Evolutionary conservation across 2,329 filamentous ascomycete species (phyloP), one percentile per base, ranked within the genome.

Genomic region (Calonectria naviculata): DNA sequence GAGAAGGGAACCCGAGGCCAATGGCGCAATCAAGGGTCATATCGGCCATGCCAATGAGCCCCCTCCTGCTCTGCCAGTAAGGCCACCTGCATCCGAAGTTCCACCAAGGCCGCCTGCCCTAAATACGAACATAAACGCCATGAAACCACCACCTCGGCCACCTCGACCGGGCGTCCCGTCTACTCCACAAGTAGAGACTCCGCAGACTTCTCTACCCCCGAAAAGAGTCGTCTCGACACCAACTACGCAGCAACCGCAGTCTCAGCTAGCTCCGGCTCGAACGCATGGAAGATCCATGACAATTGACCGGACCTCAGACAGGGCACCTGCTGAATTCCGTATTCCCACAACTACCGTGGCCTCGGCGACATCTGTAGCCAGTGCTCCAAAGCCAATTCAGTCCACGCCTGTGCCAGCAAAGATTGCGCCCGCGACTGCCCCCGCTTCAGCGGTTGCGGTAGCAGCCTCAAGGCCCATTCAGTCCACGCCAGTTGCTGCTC

Each of bases 11-110:
- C 77, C 82, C 5, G 87, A 87, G 24, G 72, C 76, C 10, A 86
- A 87, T 74, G 85, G 83, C 3, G 71, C 79, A 2, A 75, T 78
- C 9, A 85, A 81, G 68, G 81, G 79, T 5, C 72, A 83, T 6
- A 79, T 58, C 86, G 7, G 80, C 81, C 42, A 80, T 12, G 84
- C 83, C 1, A 85, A 84, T 2, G 87, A 89, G 15, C 70, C 80
- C 49, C 84, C 84, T 13, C 88, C 88, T 58, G 83, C 84, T 12
- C 80, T 91, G 28, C 89, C 89, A 15, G 82, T 83, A 6, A 86
- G 89, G 49, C 88, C 89, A 15, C 80, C 81, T 24, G 80, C 78
- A 28, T 73, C 74, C 44, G 80, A 82, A 4, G 66, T 71, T 2
- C 68, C 75, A 17, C 71, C 74, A 49, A 75, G 76, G 15, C 47